Evolutionary conservation across 1,139 yeast species (phyloP).

Genomic region (Spencermartinsiella ligniputridi): DNA sequence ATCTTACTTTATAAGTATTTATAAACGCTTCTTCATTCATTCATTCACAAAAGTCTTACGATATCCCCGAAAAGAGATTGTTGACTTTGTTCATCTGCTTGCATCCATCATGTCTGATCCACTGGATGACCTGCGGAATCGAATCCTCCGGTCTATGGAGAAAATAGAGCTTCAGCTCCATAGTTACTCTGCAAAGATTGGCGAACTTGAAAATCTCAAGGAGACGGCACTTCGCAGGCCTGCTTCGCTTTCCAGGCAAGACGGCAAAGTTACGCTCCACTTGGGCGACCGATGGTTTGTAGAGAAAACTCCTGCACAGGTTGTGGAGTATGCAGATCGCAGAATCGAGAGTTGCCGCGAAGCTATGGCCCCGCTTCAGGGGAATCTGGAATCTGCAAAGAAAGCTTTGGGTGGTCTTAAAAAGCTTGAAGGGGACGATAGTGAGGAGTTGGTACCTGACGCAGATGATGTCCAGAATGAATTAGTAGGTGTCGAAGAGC

Average conservation of each 20-base stretch:
- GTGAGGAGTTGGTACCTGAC: background rate
- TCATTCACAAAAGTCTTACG: too few species aligned
- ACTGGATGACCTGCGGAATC: constrained; percentile 5
- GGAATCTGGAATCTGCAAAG: constrained; percentile 45
- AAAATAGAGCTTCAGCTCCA: constrained; percentile 5
- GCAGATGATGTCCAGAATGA: background rate
- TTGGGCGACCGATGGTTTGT: constrained; percentile 62
- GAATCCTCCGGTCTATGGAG: constrained; percentile 8
- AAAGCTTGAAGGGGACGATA: constrained; percentile 11
- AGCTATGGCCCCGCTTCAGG: constrained; percentile 39
- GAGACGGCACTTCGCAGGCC: constrained; percentile 2
- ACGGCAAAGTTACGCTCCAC: constrained; percentile 38
- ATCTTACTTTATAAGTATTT: too few species aligned
- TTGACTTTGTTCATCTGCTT: too few species aligned
- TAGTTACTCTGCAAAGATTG: constrained; percentile 7
- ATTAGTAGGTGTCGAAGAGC: constrained; percentile 27
- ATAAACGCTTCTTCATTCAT: too few species aligned
- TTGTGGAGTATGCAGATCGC: constrained; percentile 42
- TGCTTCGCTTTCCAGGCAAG: constrained; percentile 6
- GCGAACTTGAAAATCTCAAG: constrained; percentile 13
- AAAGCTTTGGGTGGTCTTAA: constrained; percentile 36
- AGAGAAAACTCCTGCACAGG: constrained; percentile 43
- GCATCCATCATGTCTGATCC: constrained; percentile 6
- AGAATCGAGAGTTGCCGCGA: constrained; percentile 38
- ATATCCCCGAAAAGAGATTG: too few species aligned